A percentile compares a stretch with the other conserved stretches of the same genome.
phyloP scores from a whole-genome alignment of 2,329 filamentous ascomycete genomes.

The Bisporella sp. region DNA sequence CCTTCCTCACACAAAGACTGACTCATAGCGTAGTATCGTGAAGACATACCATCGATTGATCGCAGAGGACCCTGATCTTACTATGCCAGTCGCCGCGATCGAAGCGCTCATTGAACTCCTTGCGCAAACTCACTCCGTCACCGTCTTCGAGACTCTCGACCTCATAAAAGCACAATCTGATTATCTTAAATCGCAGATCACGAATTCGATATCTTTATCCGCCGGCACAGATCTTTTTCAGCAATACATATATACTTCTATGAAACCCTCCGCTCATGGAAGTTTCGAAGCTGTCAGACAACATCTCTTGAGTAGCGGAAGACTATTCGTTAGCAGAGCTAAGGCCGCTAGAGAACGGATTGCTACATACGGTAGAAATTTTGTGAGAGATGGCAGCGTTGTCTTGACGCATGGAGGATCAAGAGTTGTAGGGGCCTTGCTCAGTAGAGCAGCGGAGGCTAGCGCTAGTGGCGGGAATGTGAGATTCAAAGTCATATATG shows the following conservation, averaged over 20 bases:
- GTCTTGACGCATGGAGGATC: slow-evolving; percentile 90
- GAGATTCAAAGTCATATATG: slow-evolving; percentile 79
- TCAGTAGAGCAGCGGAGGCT: slow-evolving; percentile 66
- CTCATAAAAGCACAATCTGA: slow-evolving; percentile 71
- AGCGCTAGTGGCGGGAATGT: slow-evolving; percentile 45
- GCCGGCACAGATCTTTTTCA: slow-evolving; percentile 95
- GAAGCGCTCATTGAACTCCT: slow-evolving; percentile 85
- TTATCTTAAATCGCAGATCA: slow-evolving; percentile 68
- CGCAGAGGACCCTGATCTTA: slow-evolving; percentile 69
- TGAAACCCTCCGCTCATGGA: slow-evolving; percentile 41
- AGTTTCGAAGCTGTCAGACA: slow-evolving; percentile 78
- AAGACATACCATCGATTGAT: slow-evolving; percentile 59
- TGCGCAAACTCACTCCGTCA: slow-evolving; percentile 70
- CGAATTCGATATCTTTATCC: slow-evolving; percentile 85
- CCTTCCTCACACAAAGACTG: slow-evolving; percentile 10
- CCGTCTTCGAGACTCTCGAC: slow-evolving; percentile 89
- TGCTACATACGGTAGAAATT: slow-evolving; percentile 68
- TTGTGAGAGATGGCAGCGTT: slow-evolving; percentile 70
- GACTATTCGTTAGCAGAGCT: slow-evolving; percentile 79
- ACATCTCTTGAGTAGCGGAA: slow-evolving; percentile 79
- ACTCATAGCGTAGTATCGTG: slow-evolving; percentile 42
- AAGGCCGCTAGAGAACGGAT: slow-evolving; percentile 81
- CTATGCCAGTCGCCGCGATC: slow-evolving; percentile 92
- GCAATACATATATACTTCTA: slow-evolving; percentile 77
- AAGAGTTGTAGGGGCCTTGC: slow-evolving; percentile 71